Base-by-base conservation (phyloP, 331 rosid genomes). In the Malus hybrid region DNA sequence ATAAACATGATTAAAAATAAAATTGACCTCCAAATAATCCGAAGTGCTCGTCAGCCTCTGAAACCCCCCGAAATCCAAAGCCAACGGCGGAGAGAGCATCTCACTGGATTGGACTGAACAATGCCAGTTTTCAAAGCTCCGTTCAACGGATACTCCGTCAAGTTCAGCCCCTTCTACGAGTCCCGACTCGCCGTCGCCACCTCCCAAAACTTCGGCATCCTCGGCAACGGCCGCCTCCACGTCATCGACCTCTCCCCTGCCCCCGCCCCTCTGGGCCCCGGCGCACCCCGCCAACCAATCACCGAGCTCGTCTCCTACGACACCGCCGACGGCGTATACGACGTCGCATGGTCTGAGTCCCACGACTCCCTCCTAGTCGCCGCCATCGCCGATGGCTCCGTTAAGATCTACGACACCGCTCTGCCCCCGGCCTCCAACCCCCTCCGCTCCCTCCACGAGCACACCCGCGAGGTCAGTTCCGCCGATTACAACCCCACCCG, bases 101-200 rank as follows among this genome's bases (percentile, higher is more conserved):
- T 14, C 26, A 42, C 11, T 42, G n/a, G 28, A 16, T 33, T 32
- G 10, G 64, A 63, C 65, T 48, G 1, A 11, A 70, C 65, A 63
- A 88, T 93, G 98, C 96, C 97, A 42, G 81, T 90, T 39, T 93
- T 93, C 88, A 91, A 88, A 79, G 82, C 96, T 79, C 95, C 94
- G 5, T 91, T 91, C 89, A 93, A 91, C 66, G 96, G 97, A 66
- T 91, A 93, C 87, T 87, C 96, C 60, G 96, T 94, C 62, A 94
- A 86, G 80, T 91, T 94, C 89, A 94, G 97, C 76, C 99, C 97
- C 2, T 94, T 94, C 86, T 92, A 90, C 81, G 96, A 94, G 76
- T 84, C 91, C 61, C 93, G 96, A 28, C 52, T 92, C 30, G 99
- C 97, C 77, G 96, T 94, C 62, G 96, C 97, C 85, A 90, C 97